Evolutionary conservation across 2,329 filamentous ascomycete species (phyloP).

Genomic region (Emergomyces pasteurianus): DNA sequence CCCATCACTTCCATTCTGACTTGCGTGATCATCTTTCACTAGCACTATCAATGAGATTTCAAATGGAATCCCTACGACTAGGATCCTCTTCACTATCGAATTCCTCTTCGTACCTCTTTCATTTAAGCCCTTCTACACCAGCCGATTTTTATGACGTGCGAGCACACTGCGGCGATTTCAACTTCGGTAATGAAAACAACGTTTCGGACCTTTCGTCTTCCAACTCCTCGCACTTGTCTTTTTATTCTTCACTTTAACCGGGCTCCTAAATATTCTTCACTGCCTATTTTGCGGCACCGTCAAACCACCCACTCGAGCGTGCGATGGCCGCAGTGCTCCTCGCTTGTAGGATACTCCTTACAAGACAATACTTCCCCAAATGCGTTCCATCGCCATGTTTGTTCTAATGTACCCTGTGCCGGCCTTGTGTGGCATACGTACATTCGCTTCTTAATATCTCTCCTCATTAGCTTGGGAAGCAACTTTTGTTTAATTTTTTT

Average conservation of each 20-base stretch:
- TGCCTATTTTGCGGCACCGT: background rate
- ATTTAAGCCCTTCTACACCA: background rate
- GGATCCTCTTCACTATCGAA: background rate
- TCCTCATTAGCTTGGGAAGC: background rate
- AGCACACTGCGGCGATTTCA: background rate
- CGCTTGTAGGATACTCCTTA: background rate
- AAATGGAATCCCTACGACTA: background rate
- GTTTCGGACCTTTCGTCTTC: background rate
- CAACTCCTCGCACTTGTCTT: background rate
- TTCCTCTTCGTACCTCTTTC: background rate
- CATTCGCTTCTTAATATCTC: background rate
- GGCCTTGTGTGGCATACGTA: background rate
- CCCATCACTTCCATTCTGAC: background rate
- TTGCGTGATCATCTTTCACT: background rate
- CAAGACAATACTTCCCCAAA: no score
- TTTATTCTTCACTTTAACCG: background rate
- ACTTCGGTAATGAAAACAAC: background rate
- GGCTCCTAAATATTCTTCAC: background rate
- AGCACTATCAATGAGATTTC: background rate
- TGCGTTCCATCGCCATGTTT: background rate
- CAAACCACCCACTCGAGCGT: background rate
- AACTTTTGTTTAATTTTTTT: background rate
- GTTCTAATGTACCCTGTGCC: background rate
- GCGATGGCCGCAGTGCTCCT: background rate
- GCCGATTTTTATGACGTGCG: background rate